phyloP scores from a whole-genome alignment of 805 yeast genomes.

The Monosporozyma yasuniensis region DNA sequence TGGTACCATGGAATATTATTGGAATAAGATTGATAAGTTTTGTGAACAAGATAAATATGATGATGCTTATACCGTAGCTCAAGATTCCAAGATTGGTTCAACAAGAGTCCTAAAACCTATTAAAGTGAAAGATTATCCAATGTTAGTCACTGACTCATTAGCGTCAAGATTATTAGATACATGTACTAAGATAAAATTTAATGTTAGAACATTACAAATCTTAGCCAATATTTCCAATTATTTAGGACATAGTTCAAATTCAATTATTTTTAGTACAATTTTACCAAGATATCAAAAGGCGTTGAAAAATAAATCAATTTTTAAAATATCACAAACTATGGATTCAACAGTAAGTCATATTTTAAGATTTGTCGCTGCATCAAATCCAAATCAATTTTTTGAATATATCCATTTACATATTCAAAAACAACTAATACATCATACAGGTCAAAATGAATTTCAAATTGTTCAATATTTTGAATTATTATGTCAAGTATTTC shows the following conservation, averaged over 20 bases:
- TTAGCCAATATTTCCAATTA: constrained; percentile 25
- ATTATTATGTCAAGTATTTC: constrained; percentile 35
- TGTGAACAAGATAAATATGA: constrained; percentile 12
- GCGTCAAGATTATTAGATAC: constrained; percentile 25
- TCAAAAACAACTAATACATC: constrained; percentile 6
- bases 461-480: constrained; percentile 32
- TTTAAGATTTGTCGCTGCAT: constrained; percentile 40
- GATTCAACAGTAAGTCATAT: constrained; percentile 26
- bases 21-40: constrained; percentile 26
- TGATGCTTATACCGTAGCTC: background rate
- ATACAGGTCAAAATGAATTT: constrained; percentile 2
- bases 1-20: constrained; percentile 33
- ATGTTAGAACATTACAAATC: constrained; percentile 25
- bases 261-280: constrained; percentile 5
- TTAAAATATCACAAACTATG: constrained; percentile 8
- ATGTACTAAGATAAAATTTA: constrained; percentile 29
- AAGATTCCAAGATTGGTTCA: background rate
- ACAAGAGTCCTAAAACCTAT: background rate
- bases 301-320: constrained; percentile 9
- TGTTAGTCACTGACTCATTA: constrained; percentile 16
- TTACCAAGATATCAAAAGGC: constrained; percentile 16
- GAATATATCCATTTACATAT: constrained; percentile 17
- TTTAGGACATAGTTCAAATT: constrained; percentile 3
- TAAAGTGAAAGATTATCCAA: background rate
- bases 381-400: constrained; percentile 39